phyloP scores from a whole-genome alignment of 495 filamentous ascomycete species.

The Neurospora sp. region DNA sequence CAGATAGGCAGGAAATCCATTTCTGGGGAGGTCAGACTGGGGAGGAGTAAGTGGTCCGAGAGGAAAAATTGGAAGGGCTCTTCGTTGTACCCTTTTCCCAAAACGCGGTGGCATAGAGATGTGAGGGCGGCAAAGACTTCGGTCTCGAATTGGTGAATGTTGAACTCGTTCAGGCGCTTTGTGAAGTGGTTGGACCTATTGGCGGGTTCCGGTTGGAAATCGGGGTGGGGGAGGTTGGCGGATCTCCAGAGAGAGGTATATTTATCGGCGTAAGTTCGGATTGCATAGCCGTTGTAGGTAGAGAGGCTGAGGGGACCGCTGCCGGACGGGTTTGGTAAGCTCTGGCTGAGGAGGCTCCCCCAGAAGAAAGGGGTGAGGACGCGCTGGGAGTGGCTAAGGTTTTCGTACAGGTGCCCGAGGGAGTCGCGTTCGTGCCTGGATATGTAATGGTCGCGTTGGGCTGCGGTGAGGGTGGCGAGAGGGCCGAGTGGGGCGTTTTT shows the following conservation, averaged over 20 bases:
- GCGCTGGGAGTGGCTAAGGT: constrained; percentile 17
- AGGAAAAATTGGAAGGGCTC: constrained; percentile 15
- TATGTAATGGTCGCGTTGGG: constrained; percentile 25
- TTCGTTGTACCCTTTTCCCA: neutral
- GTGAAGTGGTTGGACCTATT: neutral
- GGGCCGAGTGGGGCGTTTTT: neutral
- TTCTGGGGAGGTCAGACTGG: constrained; percentile 27
- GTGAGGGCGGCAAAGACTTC: neutral
- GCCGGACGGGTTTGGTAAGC: neutral
- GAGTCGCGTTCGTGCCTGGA: neutral
- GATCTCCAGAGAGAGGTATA: neutral
- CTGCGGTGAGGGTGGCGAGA: constrained; percentile 3
- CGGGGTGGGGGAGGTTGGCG: neutral
- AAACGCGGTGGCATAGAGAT: neutral
- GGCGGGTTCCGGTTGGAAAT: neutral
- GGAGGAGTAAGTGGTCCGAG: constrained; percentile 20
- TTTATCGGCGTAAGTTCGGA: neutral
- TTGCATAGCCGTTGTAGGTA: neutral
- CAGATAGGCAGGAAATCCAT: constrained; percentile 35
- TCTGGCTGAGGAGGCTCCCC: constrained; percentile 2
- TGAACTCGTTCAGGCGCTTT: neutral
- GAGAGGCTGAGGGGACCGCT: neutral
- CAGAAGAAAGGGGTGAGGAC: constrained; percentile 26
- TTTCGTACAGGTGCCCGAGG: constrained; percentile 7
- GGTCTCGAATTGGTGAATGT: neutral